These are phyloP conservation scores for Tolypocladium inflatum DNA, from an alignment of 2,329 filamentous ascomycete genomes.

Conservation along the genomic window DNA sequence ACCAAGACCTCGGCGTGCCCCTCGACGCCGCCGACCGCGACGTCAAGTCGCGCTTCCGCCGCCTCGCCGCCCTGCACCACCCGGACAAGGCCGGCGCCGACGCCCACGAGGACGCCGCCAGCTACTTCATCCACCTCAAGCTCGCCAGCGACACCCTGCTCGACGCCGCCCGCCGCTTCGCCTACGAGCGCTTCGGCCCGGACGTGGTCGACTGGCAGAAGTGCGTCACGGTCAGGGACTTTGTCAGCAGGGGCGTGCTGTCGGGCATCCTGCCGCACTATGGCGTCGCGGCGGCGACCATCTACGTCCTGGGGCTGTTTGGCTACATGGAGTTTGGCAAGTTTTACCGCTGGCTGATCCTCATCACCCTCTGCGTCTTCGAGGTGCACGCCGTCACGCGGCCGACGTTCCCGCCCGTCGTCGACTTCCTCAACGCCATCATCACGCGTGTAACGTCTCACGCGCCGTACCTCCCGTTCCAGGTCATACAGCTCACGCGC, in stretches of 20 bases:
- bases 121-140: constrained; percentile 73
- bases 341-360: constrained; percentile 55
- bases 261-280: constrained; percentile 53
- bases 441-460: constrained; percentile 31
- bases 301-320: constrained; percentile 52
- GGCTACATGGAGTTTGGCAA: constrained; percentile 60
- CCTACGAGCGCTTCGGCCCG: constrained; percentile 83
- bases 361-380: constrained; percentile 42
- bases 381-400: constrained; percentile 49
- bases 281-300: constrained; percentile 40
- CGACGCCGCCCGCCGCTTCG: constrained; percentile 70
- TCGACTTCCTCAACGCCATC: constrained; percentile 35
- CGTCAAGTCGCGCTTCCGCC: constrained; percentile 77
- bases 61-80: constrained; percentile 62
- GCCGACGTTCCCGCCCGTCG: constrained; percentile 37
- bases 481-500: constrained; percentile 66
- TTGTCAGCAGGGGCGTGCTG: constrained; percentile 55
- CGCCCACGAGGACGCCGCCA: constrained; percentile 19
- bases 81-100: constrained; percentile 66
- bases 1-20: constrained; percentile 64
- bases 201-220: constrained; percentile 56
- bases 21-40: constrained; percentile 61
- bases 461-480: constrained; percentile 71
- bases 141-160: constrained; percentile 71
- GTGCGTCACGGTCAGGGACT: constrained; percentile 63